These are phyloP conservation scores for Fusarium chlamydosporum DNA, from an alignment of 2,329 filamentous ascomycete genomes.

Conservation along the genomic window DNA sequence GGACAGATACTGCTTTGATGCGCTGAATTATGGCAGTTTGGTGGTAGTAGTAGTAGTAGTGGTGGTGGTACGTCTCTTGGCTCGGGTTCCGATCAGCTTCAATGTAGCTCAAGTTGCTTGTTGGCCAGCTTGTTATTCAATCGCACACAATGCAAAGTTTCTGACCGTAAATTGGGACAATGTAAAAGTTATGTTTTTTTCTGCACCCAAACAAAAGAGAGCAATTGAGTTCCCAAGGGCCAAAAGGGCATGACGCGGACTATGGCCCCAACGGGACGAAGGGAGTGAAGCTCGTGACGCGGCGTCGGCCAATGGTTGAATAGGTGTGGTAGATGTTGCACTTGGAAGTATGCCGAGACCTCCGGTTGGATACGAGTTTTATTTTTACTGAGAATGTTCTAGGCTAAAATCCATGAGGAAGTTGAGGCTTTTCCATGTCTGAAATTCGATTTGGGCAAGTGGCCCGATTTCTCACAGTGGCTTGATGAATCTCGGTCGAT, in stretches of 20 bases:
- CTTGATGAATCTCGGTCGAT: conserved; percentile 16
- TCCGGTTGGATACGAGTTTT: conserved; percentile 43
- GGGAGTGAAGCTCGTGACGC: conserved; percentile 43
- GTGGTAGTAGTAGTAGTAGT: neutral
- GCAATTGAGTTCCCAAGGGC: conserved; percentile 30
- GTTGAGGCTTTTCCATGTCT: conserved; percentile 19
- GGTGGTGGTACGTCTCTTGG: conserved; percentile 19
- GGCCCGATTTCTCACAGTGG: conserved; percentile 4
- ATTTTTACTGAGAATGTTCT: conserved; percentile 13
- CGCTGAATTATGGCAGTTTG: conserved; percentile 11
- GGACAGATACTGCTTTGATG: conserved; percentile 15
- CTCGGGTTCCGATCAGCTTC: conserved; percentile 11
- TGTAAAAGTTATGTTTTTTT: conserved; percentile 20
- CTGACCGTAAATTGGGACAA: conserved; percentile 14
- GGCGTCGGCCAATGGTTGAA: conserved; percentile 36
- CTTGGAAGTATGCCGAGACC: conserved; percentile 39
- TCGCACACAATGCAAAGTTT: conserved; percentile 4
- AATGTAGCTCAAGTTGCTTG: conserved; percentile 3
- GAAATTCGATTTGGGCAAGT: neutral
- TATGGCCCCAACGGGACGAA: conserved; percentile 30
- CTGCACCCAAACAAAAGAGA: conserved; percentile 8
- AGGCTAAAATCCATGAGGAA: conserved; percentile 16
- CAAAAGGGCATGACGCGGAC: conserved; percentile 40
- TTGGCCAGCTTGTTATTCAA: conserved; percentile 2
- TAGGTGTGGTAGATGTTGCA: conserved; percentile 38